Conservation (phyloP, 345 rosid species). For the Eucalyptus erythrocorys region DNA sequence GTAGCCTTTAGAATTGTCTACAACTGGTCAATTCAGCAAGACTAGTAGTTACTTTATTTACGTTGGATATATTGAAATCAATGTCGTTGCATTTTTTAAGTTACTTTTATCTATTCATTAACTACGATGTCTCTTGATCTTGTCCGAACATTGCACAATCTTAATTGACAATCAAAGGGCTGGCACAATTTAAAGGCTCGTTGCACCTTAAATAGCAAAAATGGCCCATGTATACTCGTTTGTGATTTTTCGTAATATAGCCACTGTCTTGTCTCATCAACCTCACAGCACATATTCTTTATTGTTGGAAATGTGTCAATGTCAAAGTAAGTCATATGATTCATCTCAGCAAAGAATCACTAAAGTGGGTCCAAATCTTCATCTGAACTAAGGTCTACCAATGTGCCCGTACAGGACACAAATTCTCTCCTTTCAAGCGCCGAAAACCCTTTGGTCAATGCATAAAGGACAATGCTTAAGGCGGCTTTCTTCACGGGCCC, state of each 20-base stretch:
- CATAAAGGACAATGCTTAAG: background rate
- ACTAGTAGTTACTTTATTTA: too few species aligned
- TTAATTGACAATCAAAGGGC: background rate
- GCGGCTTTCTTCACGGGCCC: background rate
- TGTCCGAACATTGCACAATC: accelerated
- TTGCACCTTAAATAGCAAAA: background rate
- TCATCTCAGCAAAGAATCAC: background rate
- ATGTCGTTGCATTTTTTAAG: background rate
- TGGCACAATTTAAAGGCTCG: background rate
- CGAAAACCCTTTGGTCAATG: background rate
- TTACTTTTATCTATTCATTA: background rate
- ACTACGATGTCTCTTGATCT: background rate
- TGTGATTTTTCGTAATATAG: background rate
- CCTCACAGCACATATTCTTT: accelerated
- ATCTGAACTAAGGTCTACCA: background rate
- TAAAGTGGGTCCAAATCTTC: background rate
- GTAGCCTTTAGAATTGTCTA: too few species aligned
- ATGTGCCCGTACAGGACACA: background rate
- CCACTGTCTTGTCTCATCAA: accelerated
- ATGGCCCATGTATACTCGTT: background rate
- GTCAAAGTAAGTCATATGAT: background rate
- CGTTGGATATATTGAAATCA: background rate
- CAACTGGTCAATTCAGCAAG: too few species aligned
- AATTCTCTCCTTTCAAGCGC: background rate
- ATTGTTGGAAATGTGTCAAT: background rate